These are phyloP conservation scores for Pseudonitzschia delicatissima DNA, from an alignment of 108 stramenopile species.

Conservation along the genomic window DNA sequence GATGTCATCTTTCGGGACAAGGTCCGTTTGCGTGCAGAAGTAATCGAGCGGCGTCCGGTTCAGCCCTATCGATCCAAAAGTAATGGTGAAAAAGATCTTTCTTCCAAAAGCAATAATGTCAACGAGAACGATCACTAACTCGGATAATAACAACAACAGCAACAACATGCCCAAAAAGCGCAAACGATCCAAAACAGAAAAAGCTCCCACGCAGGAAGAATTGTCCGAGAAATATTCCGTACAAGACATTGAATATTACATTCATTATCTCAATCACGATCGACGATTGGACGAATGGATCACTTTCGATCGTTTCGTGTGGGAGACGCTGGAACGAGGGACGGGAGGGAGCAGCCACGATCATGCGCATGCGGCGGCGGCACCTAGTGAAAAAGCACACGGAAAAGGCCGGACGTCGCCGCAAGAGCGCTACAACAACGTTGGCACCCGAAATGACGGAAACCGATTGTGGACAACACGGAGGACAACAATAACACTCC, in stretches of 20 bases:
- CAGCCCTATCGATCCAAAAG: not conserved
- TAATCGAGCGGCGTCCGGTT: constrained; percentile 55
- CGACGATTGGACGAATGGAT: constrained; percentile 89
- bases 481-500: not conserved
- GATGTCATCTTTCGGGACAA: constrained; percentile 60
- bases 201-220: not conserved
- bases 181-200: not conserved
- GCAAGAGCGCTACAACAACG: too few relatives aligned
- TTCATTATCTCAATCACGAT: constrained; percentile 84
- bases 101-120: not conserved
- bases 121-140: not conserved
- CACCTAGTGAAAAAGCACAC: too few relatives aligned
- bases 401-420: too few relatives aligned
- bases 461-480: constrained; percentile 11
- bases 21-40: constrained; percentile 37
- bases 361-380: not conserved
- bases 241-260: constrained; percentile 69
- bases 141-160: constrained; percentile 8
- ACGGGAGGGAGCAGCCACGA: not conserved
- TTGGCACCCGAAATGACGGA: too few relatives aligned
- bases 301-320: constrained; percentile 49
- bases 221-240: constrained; percentile 17
- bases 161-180: not conserved
- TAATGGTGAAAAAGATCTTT: not conserved
- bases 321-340: constrained; percentile 51